phyloP scores from a whole-genome alignment of 2,329 filamentous ascomycete species.

The Hymenoscyphus scutula region DNA sequence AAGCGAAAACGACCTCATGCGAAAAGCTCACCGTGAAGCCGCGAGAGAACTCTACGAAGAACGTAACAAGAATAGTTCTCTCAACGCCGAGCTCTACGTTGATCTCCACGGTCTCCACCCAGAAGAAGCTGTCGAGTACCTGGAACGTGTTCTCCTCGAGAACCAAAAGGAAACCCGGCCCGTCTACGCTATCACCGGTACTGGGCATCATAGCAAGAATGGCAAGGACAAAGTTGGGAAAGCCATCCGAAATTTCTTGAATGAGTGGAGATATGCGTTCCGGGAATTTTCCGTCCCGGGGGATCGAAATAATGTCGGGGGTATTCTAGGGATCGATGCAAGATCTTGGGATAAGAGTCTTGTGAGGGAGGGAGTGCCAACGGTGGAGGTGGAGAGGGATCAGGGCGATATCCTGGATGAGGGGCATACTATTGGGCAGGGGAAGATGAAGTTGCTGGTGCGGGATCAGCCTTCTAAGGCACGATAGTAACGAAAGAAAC shows the following conservation, averaged over 20 bases:
- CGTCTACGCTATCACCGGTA: slow-evolving; percentile 94
- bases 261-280: slow-evolving; percentile 94
- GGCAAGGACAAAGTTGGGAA: slow-evolving; percentile 98
- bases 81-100: slow-evolving; percentile 75
- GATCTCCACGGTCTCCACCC: slow-evolving; percentile 98
- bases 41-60: slow-evolving; percentile 90
- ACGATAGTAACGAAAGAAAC: slow-evolving; percentile 11
- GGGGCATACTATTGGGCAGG: slow-evolving; percentile 66
- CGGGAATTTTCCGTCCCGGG: slow-evolving; percentile 95
- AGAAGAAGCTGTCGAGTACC: slow-evolving; percentile 92
- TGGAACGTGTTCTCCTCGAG: slow-evolving; percentile 82
- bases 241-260: slow-evolving; percentile 84
- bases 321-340: slow-evolving; percentile 68
- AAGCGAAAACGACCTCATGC: slow-evolving; percentile 95
- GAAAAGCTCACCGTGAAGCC: slow-evolving; percentile 92
- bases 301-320: slow-evolving; percentile 80
- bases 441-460: slow-evolving; percentile 64
- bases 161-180: slow-evolving; percentile 71
- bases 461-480: slow-evolving; percentile 45
- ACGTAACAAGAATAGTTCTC: slow-evolving; percentile 69
- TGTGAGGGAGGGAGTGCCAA: slow-evolving; percentile 43
- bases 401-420: slow-evolving; percentile 58
- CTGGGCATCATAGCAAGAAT: slow-evolving; percentile 96
- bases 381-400: slow-evolving; percentile 37
- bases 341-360: slow-evolving; percentile 65